Evolutionary conservation across 2,329 filamentous ascomycete genomes (phyloP).

Genomic region (Leptographium galeiforme): DNA sequence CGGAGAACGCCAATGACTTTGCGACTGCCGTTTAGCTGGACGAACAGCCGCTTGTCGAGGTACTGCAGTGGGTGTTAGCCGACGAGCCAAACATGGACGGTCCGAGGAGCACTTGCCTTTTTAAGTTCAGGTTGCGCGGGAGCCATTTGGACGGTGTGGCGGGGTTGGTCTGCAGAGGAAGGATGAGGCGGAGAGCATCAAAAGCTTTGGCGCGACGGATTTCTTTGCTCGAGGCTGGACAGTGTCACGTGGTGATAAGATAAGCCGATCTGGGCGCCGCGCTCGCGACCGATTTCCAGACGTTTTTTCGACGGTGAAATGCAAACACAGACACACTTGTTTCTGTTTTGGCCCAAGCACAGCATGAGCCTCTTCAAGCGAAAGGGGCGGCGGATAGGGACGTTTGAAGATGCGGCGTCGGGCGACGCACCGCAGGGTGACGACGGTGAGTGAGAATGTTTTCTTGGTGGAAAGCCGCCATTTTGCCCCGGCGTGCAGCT

Average conservation of each 20-base stretch:
- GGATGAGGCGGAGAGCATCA: not conserved
- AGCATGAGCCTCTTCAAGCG: slow-evolving; percentile 47
- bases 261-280: slow-evolving; percentile 11
- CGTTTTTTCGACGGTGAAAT: not conserved
- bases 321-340: not conserved
- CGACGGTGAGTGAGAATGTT: slow-evolving; percentile 24
- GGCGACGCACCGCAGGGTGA: slow-evolving; percentile 9
- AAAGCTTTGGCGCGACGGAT: slow-evolving; percentile 8
- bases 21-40: slow-evolving; percentile 93
- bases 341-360: too few species aligned
- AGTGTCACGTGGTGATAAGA: slow-evolving; percentile 37
- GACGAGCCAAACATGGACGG: not conserved
- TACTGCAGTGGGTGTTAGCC: slow-evolving; percentile 45
- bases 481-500: slow-evolving; percentile 11
- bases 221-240: slow-evolving; percentile 9
- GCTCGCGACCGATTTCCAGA: not conserved
- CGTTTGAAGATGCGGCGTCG: slow-evolving; percentile 52
- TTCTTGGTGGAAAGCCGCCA: not conserved
- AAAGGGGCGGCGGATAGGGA: slow-evolving; percentile 66
- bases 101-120: slow-evolving; percentile 48
- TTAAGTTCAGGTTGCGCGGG: slow-evolving; percentile 98
- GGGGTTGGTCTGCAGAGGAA: not conserved
- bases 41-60: slow-evolving; percentile 96
- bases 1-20: slow-evolving; percentile 91
- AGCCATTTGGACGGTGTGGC: slow-evolving; percentile 55